Conservation (phyloP, 2,329 filamentous ascomycete species). For the Colletotrichum gloeosporioides region DNA sequence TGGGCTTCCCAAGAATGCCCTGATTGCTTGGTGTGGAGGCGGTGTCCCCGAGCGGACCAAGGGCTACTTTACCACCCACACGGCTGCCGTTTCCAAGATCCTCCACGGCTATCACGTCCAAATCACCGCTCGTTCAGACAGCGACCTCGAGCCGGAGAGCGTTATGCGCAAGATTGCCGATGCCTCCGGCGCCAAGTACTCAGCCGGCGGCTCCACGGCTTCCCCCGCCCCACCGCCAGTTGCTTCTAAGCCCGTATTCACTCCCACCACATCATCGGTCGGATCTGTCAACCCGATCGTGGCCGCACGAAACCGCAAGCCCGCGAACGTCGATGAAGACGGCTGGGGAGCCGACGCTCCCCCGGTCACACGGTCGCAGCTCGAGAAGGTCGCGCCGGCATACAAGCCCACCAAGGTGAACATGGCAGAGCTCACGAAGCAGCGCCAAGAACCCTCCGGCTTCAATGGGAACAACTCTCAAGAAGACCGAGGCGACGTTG, state of each 20-base stretch:
- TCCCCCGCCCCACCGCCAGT: slow-evolving; percentile 70
- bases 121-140: slow-evolving; percentile 91
- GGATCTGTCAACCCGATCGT: slow-evolving; percentile 71
- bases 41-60: slow-evolving; percentile 98
- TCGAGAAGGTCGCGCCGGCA: slow-evolving; percentile 90
- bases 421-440: slow-evolving; percentile 81
- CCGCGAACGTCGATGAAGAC: slow-evolving; percentile 74
- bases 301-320: slow-evolving; percentile 66
- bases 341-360: slow-evolving; percentile 96
- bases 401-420: slow-evolving; percentile 97
- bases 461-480: slow-evolving; percentile 42
- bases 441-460: slow-evolving; percentile 71
- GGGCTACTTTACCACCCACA: slow-evolving; percentile 96
- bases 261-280: slow-evolving; percentile 67
- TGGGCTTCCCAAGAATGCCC: slow-evolving; percentile 84
- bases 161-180: slow-evolving; percentile 95
- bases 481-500: slow-evolving; percentile 64
- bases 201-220: slow-evolving; percentile 64
- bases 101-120: slow-evolving; percentile 98
- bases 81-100: slow-evolving; percentile 87
- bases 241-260: slow-evolving; percentile 91
- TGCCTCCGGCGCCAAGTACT: slow-evolving; percentile 94
- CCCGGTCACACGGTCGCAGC: slow-evolving; percentile 81
- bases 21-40: slow-evolving; percentile 97
- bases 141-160: slow-evolving; percentile 83